These are phyloP conservation scores for Fraxinus xanthoxyloides DNA, from an alignment of 305 asterid genomes.

Conservation along the genomic window DNA sequence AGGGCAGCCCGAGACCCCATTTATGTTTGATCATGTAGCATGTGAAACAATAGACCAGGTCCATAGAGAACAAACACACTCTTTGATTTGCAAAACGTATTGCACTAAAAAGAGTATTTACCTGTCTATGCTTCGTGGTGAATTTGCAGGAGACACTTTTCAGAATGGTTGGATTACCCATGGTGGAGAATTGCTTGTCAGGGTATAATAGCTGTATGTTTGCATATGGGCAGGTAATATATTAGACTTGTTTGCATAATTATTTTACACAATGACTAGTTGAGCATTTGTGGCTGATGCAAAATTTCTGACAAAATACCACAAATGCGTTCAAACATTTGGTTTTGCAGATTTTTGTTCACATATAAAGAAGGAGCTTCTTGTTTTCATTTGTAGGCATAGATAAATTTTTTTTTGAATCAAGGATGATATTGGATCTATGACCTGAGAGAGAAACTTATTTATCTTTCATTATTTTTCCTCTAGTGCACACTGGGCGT, in stretches of 20 bases:
- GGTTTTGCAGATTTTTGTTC: background rate
- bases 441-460: background rate
- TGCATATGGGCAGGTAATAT: constrained; percentile 94
- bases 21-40: constrained; percentile 93
- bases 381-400: background rate
- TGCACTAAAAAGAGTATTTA: constrained; percentile 16
- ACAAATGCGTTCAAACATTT: background rate
- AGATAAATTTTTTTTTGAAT: background rate
- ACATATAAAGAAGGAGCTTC: background rate
- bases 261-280: background rate
- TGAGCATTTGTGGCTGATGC: background rate
- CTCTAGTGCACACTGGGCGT: background rate
- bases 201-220: constrained; percentile 98
- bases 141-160: constrained; percentile 84
- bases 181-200: constrained; percentile 97
- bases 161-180: constrained; percentile 91
- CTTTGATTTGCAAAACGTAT: constrained; percentile 11
- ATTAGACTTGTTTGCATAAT: background rate
- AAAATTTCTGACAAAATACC: background rate
- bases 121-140: background rate
- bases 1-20: constrained; percentile 91
- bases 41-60: constrained; percentile 93
- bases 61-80: background rate
- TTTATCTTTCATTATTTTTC: background rate
- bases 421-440: constrained; percentile 10